Evolutionary conservation across 306 rosid genomes (phyloP).

Genomic region (Prosopis cineraria): DNA sequence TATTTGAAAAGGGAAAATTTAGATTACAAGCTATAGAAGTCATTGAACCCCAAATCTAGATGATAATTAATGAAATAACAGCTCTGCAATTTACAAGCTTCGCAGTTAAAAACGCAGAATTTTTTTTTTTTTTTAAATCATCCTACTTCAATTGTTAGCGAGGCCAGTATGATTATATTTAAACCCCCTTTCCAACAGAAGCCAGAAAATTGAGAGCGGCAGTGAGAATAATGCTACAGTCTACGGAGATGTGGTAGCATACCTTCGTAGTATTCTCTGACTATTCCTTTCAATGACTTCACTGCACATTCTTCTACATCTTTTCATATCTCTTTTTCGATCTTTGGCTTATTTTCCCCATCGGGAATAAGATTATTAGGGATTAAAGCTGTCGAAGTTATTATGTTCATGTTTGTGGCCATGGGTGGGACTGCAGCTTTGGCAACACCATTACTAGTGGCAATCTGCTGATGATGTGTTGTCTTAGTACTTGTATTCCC

Average conservation of each 20-base stretch:
- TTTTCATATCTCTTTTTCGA: conserved; percentile 48
- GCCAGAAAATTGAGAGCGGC: conserved; percentile 38
- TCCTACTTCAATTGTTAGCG: conserved; percentile 42
- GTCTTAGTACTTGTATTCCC: conserved; percentile 53
- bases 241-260: conserved; percentile 38
- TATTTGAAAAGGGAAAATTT: conserved; percentile 30
- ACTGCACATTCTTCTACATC: conserved; percentile 43
- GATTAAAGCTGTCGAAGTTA: conserved; percentile 44
- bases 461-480: conserved; percentile 42
- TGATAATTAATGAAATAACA: conserved; percentile 49
- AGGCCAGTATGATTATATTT: conserved; percentile 40
- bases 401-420: conserved; percentile 43
- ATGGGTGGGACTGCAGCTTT: conserved; percentile 45
- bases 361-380: conserved; percentile 46
- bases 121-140: conserved; percentile 22
- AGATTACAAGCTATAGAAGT: conserved; percentile 26
- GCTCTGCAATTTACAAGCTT: conserved; percentile 69
- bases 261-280: conserved; percentile 28
- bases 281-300: conserved; percentile 13
- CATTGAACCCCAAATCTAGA: conserved; percentile 30
- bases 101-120: conserved; percentile 40
- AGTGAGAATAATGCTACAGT: conserved; percentile 26
- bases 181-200: conserved; percentile 38
- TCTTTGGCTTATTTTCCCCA: conserved; percentile 51
- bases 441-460: conserved; percentile 53